Conservation (phyloP, 2,329 filamentous ascomycete species). For the Aspergillus quadricinctus region DNA sequence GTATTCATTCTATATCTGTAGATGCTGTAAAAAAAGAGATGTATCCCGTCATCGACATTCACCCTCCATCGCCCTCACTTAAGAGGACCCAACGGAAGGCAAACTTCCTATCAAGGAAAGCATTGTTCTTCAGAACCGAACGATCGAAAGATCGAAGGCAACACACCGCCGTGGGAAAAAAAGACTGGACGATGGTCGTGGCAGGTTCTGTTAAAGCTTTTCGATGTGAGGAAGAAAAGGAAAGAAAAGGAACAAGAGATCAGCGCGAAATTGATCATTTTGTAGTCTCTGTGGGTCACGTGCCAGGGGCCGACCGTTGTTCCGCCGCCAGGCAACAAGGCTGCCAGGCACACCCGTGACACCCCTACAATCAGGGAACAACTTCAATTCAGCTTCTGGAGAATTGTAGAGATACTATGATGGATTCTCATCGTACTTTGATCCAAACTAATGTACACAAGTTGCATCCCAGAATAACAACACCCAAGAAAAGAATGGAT, state of each 20-base stretch:
- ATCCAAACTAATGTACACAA: no score
- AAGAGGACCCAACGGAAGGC: slow-evolving; percentile 65
- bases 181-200: slow-evolving; percentile 62
- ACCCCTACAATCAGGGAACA: not conserved
- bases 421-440: no score
- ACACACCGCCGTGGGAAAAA: slow-evolving; percentile 56
- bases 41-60: slow-evolving; percentile 69
- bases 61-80: slow-evolving; percentile 64
- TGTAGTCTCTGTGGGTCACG: slow-evolving; percentile 28
- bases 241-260: slow-evolving; percentile 20
- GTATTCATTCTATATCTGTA: not conserved
- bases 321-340: slow-evolving; percentile 14
- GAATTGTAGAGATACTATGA: no score
- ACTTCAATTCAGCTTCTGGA: no score
- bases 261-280: slow-evolving; percentile 14
- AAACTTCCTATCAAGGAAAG: slow-evolving; percentile 65
- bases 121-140: slow-evolving; percentile 61
- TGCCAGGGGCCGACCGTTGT: slow-evolving; percentile 20
- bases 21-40: slow-evolving; percentile 16
- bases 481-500: not conserved
- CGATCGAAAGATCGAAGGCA: slow-evolving; percentile 60
- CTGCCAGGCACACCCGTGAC: slow-evolving; percentile 1
- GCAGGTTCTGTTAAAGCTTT: slow-evolving; percentile 63
- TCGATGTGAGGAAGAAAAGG: slow-evolving; percentile 45
- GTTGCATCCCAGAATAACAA: not conserved